Evolutionary conservation across 2,329 filamentous ascomycete genomes (phyloP), one percentile per base, ranked within the genome.

Genomic region (Venturiaceae sp.): DNA sequence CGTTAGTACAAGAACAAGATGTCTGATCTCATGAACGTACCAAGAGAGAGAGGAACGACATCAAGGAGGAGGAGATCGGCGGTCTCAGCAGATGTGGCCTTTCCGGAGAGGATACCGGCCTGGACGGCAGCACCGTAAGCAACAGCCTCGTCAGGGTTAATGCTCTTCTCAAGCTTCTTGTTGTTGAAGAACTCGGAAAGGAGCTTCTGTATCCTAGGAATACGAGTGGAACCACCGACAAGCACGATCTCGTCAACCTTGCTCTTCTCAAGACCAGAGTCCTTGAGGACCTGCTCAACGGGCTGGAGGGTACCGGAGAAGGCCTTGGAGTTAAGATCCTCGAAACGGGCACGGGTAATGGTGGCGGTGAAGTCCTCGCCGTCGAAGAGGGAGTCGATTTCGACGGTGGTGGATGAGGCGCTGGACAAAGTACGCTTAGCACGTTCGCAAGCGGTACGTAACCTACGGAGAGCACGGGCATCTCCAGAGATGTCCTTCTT

Each of bases 81-180:
- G 62, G 92, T 96, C 72, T 97, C 94, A 67, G 90, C 90, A 53
- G 91, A 95, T 65, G 90, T 94, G 68, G 94, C 94, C 86, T 96
- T 96, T 75, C 94, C 94, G 61, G 92, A 96, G 65, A 99, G 87
- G 75, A 99, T 96, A 85, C 92, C 94, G 66, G 94, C 94, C 82
- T 99, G 94, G 63, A 99, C 92, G 68, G 94, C 94, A 65, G 94
- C 94, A 86, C 94, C 94, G 79, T 96, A 96, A 69, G 94, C 94
- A 71, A 99, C 94, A 68, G 94, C 94, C 83, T 99, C 94, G 74
- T 99, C 94, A 70, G 94, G 94, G 85, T 99, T 99, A 82, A 97
- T 97, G 83, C 89, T 94, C 80, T 96, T 97, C 85, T 97, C 92
- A 66, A 96, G 90, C 88, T 99, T 96, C 90, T 99, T 99, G 79